Evolutionary conservation across 768 basidiomycete genomes (phyloP), one percentile per base, ranked within the genome.

Genomic region (Termitomyces sp.): DNA sequence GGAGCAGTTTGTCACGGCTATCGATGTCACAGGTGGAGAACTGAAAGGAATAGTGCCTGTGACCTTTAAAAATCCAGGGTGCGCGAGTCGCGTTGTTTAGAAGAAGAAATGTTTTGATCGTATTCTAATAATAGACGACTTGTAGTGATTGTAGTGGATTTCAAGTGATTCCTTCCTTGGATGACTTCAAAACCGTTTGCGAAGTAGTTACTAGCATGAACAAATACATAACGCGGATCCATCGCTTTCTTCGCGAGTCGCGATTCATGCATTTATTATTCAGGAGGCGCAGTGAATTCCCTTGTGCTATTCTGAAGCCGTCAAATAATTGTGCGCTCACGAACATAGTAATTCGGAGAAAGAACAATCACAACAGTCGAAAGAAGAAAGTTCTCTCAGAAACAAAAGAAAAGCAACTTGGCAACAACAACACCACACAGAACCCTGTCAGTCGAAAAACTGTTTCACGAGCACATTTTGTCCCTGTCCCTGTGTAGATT

Each of bases 31-130:
- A 32, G 26, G 37, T 20, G 52, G 34, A 24, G 22, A 26, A 46
- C 24, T 22, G 26, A 24, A 14, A 16, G 56, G 59, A 27, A 46
- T 2, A 6, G 16, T 44, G 3, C 8, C 29, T 55, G 56, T 61
- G 14, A 53, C 44, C 12, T 60, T 60, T 20, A 9, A 20, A 4
- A 32, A 5, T 14, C 42, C 43, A 56, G 55, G 46, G 59, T 60
- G 26, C 3, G 59, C 48, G 4, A 14, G 29, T 39, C 26, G 24
- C 26, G 4, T 58, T 41, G n/a, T 1, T n/a, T 36, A n/a, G n/a
- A n/a, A n/a, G n/a, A 0, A 6, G 42, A 46, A 41, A 18, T 3
- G 13, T 49, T 2, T 48, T 56, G 14, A 49, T 36, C 8, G 20
- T 20, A 20, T 3, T 34, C 36, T 56, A 2, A 18, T 14, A 13